Evolutionary conservation across 768 basidiomycete genomes (phyloP).

Genomic region (Goffeauzyma gilvescens): DNA sequence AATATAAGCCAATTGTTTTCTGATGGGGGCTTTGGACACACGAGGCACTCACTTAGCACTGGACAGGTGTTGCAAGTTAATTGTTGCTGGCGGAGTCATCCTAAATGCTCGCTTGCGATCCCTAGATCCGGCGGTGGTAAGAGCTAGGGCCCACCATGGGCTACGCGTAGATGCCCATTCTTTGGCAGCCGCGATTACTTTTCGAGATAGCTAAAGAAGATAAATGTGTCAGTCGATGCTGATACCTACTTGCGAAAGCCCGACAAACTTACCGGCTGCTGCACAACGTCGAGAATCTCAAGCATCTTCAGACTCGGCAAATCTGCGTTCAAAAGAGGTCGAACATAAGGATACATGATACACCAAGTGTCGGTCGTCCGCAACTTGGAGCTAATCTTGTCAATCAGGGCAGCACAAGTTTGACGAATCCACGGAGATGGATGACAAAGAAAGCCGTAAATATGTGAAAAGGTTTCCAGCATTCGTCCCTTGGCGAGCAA

Average conservation of each 20-base stretch:
- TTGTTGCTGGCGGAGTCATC: not conserved
- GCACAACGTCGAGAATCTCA: constrained; percentile 54
- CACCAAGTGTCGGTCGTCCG: constrained; percentile 87
- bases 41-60: constrained; percentile 48
- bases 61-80: not conserved
- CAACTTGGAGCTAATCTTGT: constrained; percentile 63
- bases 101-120: constrained; percentile 4
- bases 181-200: constrained; percentile 4
- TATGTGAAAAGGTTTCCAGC: constrained; percentile 89
- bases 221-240: not conserved
- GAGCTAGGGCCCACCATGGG: constrained; percentile 2
- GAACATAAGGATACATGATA: constrained; percentile 76
- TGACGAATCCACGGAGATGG: constrained; percentile 92
- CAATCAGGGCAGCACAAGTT: constrained; percentile 73
- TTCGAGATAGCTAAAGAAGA: not conserved
- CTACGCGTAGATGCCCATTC: constrained; percentile 4
- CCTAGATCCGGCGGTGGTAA: not conserved
- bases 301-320: constrained; percentile 53
- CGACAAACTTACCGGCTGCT: constrained; percentile 47
- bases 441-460: constrained; percentile 72
- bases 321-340: constrained; percentile 70
- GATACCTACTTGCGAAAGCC: not conserved
- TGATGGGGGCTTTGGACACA: too few species aligned
- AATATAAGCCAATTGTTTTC: too few species aligned
- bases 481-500: constrained; percentile 60